Percentiles rank a stretch among this genome's conserved stretches.
Conservation (phyloP, 164 flowering plant genomes). For the Vitis labrusca region DNA sequence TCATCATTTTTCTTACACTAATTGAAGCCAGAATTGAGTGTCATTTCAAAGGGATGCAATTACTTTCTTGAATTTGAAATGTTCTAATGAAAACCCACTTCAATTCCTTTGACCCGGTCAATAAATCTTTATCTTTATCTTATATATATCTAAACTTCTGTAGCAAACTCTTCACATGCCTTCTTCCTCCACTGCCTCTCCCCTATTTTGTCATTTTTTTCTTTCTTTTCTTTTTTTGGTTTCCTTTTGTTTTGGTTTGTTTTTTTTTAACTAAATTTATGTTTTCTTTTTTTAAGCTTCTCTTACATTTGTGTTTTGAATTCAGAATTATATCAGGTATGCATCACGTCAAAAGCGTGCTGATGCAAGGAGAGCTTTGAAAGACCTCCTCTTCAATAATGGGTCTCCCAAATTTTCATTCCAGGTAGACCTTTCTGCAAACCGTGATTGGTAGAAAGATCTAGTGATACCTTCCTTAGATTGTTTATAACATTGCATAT, state of each 20-base stretch:
- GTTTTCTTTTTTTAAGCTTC: neutral
- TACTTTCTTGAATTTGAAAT: neutral
- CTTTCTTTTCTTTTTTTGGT: neutral
- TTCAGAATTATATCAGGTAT: conserved; percentile 51
- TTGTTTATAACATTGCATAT: neutral
- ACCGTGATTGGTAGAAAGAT: neutral
- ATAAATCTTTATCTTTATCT: too few relatives aligned
- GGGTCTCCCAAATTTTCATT: conserved; percentile 35
- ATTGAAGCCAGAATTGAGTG: neutral
- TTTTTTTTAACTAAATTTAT: too few relatives aligned
- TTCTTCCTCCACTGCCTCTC: neutral
- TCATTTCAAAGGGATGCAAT: neutral
- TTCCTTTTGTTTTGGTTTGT: too few relatives aligned
- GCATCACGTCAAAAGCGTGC: conserved; percentile 70
- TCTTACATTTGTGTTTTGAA: conserved; percentile 11
- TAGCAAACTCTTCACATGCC: neutral
- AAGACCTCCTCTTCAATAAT: conserved; percentile 45
- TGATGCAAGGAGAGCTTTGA: conserved; percentile 73
- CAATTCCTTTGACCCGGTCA: neutral
- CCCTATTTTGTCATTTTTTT: neutral
- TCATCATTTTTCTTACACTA: neutral
- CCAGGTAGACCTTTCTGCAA: conserved; percentile 28
- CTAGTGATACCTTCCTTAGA: neutral
- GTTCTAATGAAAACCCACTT: neutral
- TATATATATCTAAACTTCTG: too few relatives aligned